Evolutionary conservation across 2,329 filamentous ascomycete species (phyloP), one percentile per base, ranked within the genome.

Genomic region (Onygenales sp.): DNA sequence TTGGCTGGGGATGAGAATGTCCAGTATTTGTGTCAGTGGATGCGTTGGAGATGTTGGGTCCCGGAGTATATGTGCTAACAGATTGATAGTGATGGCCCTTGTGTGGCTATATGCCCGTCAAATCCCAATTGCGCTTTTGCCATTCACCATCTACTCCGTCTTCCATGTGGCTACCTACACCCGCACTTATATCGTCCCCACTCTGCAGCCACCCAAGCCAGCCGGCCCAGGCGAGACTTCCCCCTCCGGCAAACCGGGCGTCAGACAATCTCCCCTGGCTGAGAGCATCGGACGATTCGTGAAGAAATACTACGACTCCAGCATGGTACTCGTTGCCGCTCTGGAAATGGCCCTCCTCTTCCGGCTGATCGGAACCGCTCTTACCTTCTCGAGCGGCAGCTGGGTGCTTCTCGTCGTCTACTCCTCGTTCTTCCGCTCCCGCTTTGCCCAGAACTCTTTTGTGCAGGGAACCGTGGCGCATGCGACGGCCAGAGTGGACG

Each of bases 141-240:
- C 93, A 32, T 98, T 95, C 76, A 85, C 84, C 63, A 89, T 98
- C 72, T 98, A 97, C 82, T 97, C 92, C 55, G 74, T 97, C 72
- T 98, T 98, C 84, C 93, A 98, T 75, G 90, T 97, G 62, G 89
- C 91, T 57, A 97, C 93, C 60, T 98, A 98, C 76, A 88, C 87
- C 60, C 90, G 93, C 71, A 87, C 87, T 70, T 95, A 95, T 76
- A 75, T 98, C 60, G 87, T 98, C 64, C 93, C 93, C 57, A 89
- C 88, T 59, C 68, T 98, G 64, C 79, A 86, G 65, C 88, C 90
- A 13, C 79, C 84, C 55, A 76, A 79, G 60, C 66, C 75, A 59
- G 64, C 76, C 38, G 72, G 80, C 38, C 68, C 81, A 11, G 72
- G 80, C 41, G 77, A 80, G 43, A 76, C 78, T 51, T 79, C 82